Evolutionary conservation across 2,329 filamentous ascomycete genomes (phyloP).

Genomic region (Fusarium ramigenum): DNA sequence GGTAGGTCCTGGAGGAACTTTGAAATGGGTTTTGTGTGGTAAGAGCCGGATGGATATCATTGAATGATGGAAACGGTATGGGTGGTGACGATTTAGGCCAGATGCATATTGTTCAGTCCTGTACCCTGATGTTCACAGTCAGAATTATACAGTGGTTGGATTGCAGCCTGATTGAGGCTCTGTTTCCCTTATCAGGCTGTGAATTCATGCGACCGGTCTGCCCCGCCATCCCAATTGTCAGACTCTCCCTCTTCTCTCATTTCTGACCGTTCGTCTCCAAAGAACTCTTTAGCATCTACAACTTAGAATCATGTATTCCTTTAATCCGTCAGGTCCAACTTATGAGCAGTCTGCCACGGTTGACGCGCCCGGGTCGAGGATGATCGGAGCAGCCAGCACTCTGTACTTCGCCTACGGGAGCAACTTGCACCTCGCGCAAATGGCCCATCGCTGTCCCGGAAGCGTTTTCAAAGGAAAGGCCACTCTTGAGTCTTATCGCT

Average conservation of each 20-base stretch:
- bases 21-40: background rate
- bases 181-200: background rate
- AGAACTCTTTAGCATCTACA: background rate
- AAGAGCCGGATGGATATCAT: background rate
- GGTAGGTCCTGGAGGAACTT: background rate
- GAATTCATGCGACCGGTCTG: background rate
- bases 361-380: background rate
- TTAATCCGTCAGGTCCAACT: background rate
- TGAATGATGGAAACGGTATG: background rate
- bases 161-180: background rate
- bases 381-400: background rate
- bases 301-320: background rate
- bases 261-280: background rate
- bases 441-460: slow-evolving; percentile 4
- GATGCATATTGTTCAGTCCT: background rate
- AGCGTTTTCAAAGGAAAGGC: slow-evolving; percentile 8
- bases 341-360: background rate
- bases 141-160: background rate
- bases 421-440: slow-evolving; percentile 2
- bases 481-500: background rate
- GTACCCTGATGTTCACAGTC: background rate
- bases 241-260: background rate
- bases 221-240: background rate
- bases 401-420: slow-evolving; percentile 10
- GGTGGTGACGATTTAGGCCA: background rate